Base-by-base conservation (phyloP, 2,329 filamentous ascomycete species). In the Penicillium sp. region DNA sequence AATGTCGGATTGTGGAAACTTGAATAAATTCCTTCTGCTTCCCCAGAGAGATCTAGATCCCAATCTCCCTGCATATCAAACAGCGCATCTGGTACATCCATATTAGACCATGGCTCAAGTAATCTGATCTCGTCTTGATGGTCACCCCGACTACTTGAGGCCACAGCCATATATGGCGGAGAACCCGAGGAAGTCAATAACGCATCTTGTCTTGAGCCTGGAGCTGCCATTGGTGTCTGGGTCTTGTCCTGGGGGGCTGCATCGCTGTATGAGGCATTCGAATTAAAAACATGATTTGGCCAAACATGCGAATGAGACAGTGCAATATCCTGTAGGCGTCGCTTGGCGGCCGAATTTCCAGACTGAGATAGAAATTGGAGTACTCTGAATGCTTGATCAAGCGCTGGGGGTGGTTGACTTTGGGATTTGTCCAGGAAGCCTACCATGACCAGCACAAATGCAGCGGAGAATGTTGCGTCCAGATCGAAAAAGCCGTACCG, bases 401-500 rank as follows among this genome's bases (percentile, higher is more conserved):
- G 42, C 1, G 58, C 56, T 19, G 22, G 9, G 1, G 61, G 58
- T 16, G 60, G 61, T 6, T 53, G 30, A 11, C 31, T 42, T 33
- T 56, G 53, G 2, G 53, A 31, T 12, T 55, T 55, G 22, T 61
- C 46, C 8, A 60, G 28, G 17, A 63, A 57, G 1, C 61, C 60
- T 8, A 53, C 49, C 60, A 65, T 63, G 3, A 64, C 62, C 31
- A 65, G 48, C 3, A 65, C 60, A 37, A 65, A 65, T 9, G 63
- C 63, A 8, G 62, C 60, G 19, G 63, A 64, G 14, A 65, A 65
- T 12, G 60, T 63, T 19, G 63, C 62, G 4, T 64, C 63, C 5
- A 65, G 28, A 36, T 65, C 63, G 25, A 65, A 65, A 31, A 64
- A 65, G 5, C 63, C 63, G 42, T 62, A 65, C 11, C 62, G 56